A percentile compares a stretch with the other conserved stretches of the same genome.
These are phyloP conservation scores for Paracorniculantispora psalliotae DNA, from an alignment of 2,329 filamentous ascomycete genomes.

Conservation along the genomic window DNA sequence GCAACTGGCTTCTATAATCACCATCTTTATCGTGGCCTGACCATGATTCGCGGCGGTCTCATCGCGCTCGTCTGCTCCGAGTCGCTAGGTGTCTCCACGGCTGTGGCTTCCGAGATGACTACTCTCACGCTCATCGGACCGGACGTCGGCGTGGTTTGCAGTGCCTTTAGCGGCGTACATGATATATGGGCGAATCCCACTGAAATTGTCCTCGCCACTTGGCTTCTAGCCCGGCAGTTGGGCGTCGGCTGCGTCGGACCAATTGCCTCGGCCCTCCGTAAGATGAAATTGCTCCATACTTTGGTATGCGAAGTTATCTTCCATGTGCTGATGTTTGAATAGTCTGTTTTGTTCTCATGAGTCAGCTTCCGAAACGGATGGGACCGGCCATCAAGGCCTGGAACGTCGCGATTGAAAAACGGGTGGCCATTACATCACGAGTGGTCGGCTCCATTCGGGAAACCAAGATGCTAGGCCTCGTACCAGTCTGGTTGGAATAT, in stretches of 20 bases:
- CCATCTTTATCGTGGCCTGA: constrained; percentile 23
- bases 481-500: constrained; percentile 13
- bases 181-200: constrained; percentile 16
- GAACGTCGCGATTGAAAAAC: constrained; percentile 25
- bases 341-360: constrained; percentile 16
- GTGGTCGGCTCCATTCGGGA: constrained; percentile 27
- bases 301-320: background rate
- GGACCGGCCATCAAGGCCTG: constrained; percentile 18
- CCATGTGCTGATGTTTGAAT: background rate
- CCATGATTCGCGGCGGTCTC: constrained; percentile 27
- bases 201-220: constrained; percentile 14
- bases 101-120: background rate
- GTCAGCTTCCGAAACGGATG: constrained; percentile 17
- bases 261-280: constrained; percentile 13
- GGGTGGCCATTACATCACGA: constrained; percentile 23
- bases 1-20: constrained; percentile 21
- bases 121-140: constrained; percentile 12
- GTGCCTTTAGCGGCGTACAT: constrained; percentile 12
- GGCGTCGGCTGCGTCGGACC: constrained; percentile 15
- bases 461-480: constrained; percentile 27
- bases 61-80: constrained; percentile 19
- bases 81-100: constrained; percentile 1
- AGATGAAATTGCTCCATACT: background rate
- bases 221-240: constrained; percentile 14
- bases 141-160: constrained; percentile 13